Evolutionary conservation across 768 basidiomycete genomes (phyloP), one percentile per base, ranked within the genome.

Genomic region (Pleurotus tuber-regium): DNA sequence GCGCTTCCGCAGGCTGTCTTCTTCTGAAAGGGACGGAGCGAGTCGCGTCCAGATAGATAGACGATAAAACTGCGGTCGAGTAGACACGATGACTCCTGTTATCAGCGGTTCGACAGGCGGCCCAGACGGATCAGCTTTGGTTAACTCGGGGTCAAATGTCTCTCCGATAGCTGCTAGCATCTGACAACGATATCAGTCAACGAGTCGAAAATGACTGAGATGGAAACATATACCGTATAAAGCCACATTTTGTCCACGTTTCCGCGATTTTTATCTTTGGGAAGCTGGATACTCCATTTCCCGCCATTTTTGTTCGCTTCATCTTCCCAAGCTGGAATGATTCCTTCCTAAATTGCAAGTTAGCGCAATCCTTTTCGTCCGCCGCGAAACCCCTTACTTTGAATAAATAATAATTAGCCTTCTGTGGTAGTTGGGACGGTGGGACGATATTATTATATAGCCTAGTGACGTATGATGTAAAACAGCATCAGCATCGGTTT

Each of bases 91-190:
- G 46, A 97, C 94, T 43, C 94, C 94, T 0, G 95, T 98, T 59
- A 88, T 86, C 58, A 92, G 73, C 30, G 86, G 84, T 57, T 77
- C 75, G 6, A 73, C 73, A 33, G 71, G 75, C 14, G 68, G 67
- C 43, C 57, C 64, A 55, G 66, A 66, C 16, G 61, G 69, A 57
- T 74, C 79, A 40, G 70, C 62, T 53, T 64, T 63, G 19, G 84
- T 78, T 42, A 91, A 79, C 49, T 85, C 81, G 12, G 95, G 92
- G 69, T 98, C 97, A 67, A 97, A 98, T 0, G 94, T 99, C 72
- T 99, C 97, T 48, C 97, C 97, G 58, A 99, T 99, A 39, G 96
- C 97, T 54, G 97, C 97, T 53, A 99, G 84, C 96, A 98, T 98
- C 97, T 98, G 68, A 35, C 53, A 50, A 39, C 35, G 49, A 40